These are phyloP conservation scores for Pestalotiopsis sp. DNA, from an alignment of 2,329 filamentous ascomycete genomes.

Conservation along the genomic window DNA sequence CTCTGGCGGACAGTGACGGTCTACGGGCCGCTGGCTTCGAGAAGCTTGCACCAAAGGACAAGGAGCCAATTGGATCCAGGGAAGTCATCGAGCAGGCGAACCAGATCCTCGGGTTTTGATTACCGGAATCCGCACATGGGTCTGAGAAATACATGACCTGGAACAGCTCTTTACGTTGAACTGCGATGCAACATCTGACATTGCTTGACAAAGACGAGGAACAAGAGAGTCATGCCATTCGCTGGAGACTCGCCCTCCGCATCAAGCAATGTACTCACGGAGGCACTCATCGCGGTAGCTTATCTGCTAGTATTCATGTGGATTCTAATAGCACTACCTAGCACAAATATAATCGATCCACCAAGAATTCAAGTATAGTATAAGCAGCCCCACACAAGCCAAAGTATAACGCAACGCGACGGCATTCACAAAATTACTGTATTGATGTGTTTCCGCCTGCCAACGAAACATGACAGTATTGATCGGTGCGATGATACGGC, in stretches of 20 bases:
- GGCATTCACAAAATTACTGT: not conserved
- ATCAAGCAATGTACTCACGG: not conserved
- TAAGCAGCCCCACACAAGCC: not conserved
- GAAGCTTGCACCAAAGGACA: slow-evolving; percentile 29
- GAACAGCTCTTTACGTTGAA: not conserved
- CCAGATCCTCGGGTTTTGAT: slow-evolving; percentile 40
- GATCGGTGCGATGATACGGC: too few species aligned
- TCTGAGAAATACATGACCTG: not conserved
- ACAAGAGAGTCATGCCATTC: not conserved
- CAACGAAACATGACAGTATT: too few species aligned
- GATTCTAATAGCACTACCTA: too few species aligned
- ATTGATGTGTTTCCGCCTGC: not conserved
- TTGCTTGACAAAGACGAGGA: not conserved
- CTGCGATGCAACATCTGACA: not conserved
- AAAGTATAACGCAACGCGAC: not conserved
- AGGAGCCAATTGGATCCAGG: slow-evolving; percentile 34
- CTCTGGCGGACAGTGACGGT: slow-evolving; percentile 32
- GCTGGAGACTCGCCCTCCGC: not conserved
- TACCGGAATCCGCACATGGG: slow-evolving; percentile 13
- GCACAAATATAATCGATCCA: too few species aligned
- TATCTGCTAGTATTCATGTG: too few species aligned
- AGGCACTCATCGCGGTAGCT: not conserved
- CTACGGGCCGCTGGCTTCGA: slow-evolving; percentile 47
- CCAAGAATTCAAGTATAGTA: not conserved
- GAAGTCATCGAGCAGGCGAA: slow-evolving; percentile 42